A percentile compares a stretch with the other conserved stretches of the same genome.
Evolutionary conservation across 306 rosid species (phyloP).

Genomic region (Cyamopsis tetragonoloba): DNA sequence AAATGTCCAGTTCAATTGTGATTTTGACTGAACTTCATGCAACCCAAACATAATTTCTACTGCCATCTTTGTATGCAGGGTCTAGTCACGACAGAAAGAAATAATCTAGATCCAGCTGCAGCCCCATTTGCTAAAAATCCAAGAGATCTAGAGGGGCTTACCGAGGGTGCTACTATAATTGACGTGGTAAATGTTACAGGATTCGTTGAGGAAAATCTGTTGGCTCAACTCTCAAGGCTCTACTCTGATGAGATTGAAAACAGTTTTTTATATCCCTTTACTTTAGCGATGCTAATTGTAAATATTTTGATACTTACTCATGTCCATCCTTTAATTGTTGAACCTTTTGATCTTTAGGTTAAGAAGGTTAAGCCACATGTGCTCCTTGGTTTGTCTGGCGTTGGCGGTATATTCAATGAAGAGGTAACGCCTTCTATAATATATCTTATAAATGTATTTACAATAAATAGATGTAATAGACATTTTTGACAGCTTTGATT

Average conservation of each 20-base stretch:
- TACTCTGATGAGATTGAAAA: conserved; percentile 1
- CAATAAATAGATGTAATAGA: conserved; percentile 15
- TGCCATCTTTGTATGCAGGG: conserved; percentile 57
- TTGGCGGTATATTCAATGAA: conserved; percentile 89
- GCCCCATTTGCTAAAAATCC: conserved; percentile 88
- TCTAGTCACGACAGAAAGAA: conserved; percentile 84
- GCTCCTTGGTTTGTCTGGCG: conserved; percentile 97
- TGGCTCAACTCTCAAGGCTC: neutral
- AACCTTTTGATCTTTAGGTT: conserved; percentile 51
- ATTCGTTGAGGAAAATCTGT: conserved; percentile 15
- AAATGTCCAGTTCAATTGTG: neutral
- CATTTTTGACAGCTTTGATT: conserved; percentile 21
- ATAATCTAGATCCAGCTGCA: conserved; percentile 72
- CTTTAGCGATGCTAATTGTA: conserved; percentile 16
- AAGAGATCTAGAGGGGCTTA: conserved; percentile 66
- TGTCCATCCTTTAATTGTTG: conserved; percentile 17
- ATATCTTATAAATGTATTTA: conserved; percentile 14
- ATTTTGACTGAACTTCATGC: conserved; percentile 13
- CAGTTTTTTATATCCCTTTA: conserved; percentile 6
- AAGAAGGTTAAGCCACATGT: conserved; percentile 88
- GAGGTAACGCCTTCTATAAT: conserved; percentile 55
- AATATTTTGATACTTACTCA: conserved; percentile 2
- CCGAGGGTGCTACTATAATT: conserved; percentile 79
- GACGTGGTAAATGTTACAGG: conserved; percentile 78
- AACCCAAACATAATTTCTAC: neutral